Base-by-base conservation (phyloP, 768 basidiomycete genomes). In the Suillus fuscotomentosus region DNA sequence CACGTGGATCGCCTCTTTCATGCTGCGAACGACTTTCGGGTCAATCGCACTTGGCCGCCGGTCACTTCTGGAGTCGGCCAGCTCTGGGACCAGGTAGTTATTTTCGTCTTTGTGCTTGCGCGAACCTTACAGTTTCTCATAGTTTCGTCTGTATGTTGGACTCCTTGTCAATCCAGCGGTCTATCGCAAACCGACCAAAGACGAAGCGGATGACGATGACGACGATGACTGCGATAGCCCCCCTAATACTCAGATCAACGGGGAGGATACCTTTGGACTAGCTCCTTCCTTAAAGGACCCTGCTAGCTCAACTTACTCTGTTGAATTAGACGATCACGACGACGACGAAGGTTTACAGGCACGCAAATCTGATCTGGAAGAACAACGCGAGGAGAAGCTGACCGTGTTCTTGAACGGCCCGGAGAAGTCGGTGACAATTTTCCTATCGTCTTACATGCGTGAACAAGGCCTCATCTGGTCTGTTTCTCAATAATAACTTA, bases 381-480 rank as follows among this genome's bases (percentile, higher is more conserved):
- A 77, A 3, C 64, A 71, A 17, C 80, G 79, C 57, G 83, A 83
- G 36, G 80, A 82, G 24, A 77, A 78, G 34, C 75, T 87, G 60
- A 69, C 79, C 0, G 66, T 73, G 5, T 94, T 94, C 73, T 75
- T 94, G 64, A 75, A 81, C 45, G 81, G 90, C 62, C 89, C 92
- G 0, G 89, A 86, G 67, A 73, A 72, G 10, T 74, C 79, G 38
- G 75, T 88, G 61, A 85, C 80, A 62, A 80, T 91, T 22, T 94
- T 92, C 74, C 78, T 94, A 65, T 89, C 90, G 0, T 89, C 89
- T 5, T 83, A 86, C 68, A 88, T 87, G 77, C 80, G 85, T 42
- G 83, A 86, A 61, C 84, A 86, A 63, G 92, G 92, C 31, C 80
- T 90, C 55, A 82, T 87, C 62, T 92, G 88, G 91, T 90, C 65